Conservation (phyloP, 176 grass and related monocot genomes). For the Phragmites australis region DNA sequence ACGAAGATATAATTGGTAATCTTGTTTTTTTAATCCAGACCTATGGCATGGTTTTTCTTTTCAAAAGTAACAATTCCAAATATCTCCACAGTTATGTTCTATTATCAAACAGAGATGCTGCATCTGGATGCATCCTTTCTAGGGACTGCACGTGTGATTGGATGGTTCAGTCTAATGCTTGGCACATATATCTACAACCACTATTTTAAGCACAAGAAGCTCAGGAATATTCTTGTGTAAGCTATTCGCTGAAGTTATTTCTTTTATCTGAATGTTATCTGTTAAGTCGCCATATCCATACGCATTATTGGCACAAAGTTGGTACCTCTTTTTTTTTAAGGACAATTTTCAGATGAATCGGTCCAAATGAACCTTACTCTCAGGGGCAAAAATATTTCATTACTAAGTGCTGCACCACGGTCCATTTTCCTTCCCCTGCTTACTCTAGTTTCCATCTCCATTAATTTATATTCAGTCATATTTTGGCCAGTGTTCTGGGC, state of each 20-base stretch:
- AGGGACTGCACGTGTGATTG: constrained; percentile 69
- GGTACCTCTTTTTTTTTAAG: background rate
- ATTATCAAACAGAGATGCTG: constrained; percentile 77
- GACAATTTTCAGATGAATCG: background rate
- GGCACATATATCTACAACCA: constrained; percentile 76
- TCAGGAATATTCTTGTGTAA: constrained; percentile 76
- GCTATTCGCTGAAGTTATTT: constrained; percentile 36
- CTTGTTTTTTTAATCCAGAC: constrained; percentile 44
- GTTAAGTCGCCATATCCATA: constrained; percentile 8
- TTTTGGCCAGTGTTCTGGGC: constrained; percentile 1
- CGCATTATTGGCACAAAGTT: background rate
- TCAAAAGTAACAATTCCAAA: constrained; percentile 71
- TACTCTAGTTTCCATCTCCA: background rate
- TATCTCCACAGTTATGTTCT: constrained; percentile 88
- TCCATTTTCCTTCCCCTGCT: too few relatives aligned
- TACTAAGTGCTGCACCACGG: too few relatives aligned
- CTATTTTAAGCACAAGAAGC: constrained; percentile 67
- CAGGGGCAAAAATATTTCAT: too few relatives aligned
- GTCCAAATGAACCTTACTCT: too few relatives aligned
- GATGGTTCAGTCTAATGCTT: constrained; percentile 75
- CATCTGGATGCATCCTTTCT: constrained; percentile 79
- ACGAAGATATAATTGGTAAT: constrained; percentile 9
- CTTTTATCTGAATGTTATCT: background rate
- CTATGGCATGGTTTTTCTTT: constrained; percentile 90
- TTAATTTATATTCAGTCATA: background rate